Evolutionary conservation across 257 asterid species (phyloP), one percentile per base, ranked within the genome.

Genomic region (Lavandula angustifolia): DNA sequence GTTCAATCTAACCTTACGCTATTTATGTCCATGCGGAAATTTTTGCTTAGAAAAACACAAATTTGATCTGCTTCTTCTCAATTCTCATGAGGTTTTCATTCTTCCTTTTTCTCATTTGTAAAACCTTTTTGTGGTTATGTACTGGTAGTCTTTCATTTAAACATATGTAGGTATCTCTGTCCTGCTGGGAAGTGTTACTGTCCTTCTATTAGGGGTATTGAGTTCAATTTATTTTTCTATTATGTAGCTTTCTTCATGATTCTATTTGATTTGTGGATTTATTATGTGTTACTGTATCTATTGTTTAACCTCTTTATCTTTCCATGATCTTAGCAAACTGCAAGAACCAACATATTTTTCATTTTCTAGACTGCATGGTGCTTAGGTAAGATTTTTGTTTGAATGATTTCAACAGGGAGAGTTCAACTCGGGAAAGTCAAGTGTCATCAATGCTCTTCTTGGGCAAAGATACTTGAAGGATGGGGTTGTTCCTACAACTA

Each of bases 401-500:
- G 53, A 62, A 66, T 78, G 70, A 59, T 65, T 37, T 71, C 64
- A 42, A 66, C 80, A 94, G 99, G 99, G 99, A 68, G 99, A 90
- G 79, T 90, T 94, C 82, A 94, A 90, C 83, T 94, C 99, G 67
- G 98, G 98, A 68, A 94, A 94, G 83, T 94, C 96, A 9, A 83
- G 95, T 71, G 91, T 94, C 76, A 86, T 94, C 77, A 94, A 94
- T 86, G 98, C 99, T 76, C 79, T 94, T 81, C 95, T 90, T 63
- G 99, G 99, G 62, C 74, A 94, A 78, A 91, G 73, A 72, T 94
- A 84, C 76, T 76, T 94, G 61, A 76, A 68, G 77, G 96, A 90
- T 73, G 98, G 99, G 67, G 99, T 90, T 73, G 80, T 94, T 72
- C 99, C 99, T 66, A 90, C 99, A 51, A 94, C 99, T 64, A 94